Evolutionary conservation across 306 rosid species (phyloP).

Genomic region (Ammopiptanthus mongolicus): DNA sequence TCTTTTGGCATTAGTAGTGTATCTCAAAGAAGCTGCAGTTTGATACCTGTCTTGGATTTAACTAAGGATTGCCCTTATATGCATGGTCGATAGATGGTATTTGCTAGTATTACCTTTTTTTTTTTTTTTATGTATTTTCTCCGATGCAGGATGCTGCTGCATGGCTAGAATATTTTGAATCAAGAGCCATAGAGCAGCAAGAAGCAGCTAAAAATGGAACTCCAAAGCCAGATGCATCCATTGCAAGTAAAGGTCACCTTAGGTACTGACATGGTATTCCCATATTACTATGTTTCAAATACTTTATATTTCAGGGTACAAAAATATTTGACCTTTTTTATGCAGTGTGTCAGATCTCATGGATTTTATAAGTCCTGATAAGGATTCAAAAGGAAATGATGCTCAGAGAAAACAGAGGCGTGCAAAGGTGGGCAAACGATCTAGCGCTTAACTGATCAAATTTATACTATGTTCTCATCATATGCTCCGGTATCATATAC

Average conservation of each 20-base stretch:
- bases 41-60: background rate
- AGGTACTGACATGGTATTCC: constrained; percentile 89
- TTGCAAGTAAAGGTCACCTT: constrained; percentile 99
- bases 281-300: constrained; percentile 45
- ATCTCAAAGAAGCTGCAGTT: background rate
- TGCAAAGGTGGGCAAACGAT: constrained; percentile 61
- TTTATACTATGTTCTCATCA: background rate
- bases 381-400: constrained; percentile 57
- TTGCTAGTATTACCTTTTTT: background rate
- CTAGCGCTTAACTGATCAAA: background rate
- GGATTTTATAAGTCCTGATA: constrained; percentile 89
- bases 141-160: constrained; percentile 87
- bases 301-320: constrained; percentile 20
- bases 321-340: constrained; percentile 28
- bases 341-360: constrained; percentile 96
- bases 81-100: background rate
- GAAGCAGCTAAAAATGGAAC: constrained; percentile 91
- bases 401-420: constrained; percentile 79
- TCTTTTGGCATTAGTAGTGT: background rate
- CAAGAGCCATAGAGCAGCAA: constrained; percentile 93
- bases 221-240: constrained; percentile 85
- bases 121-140: background rate
- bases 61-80: background rate
- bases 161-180: constrained; percentile 95
- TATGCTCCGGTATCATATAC: constrained; percentile 1